Base-by-base conservation (phyloP, 2,329 filamentous ascomycete species). In the Metarhizium sp. region DNA sequence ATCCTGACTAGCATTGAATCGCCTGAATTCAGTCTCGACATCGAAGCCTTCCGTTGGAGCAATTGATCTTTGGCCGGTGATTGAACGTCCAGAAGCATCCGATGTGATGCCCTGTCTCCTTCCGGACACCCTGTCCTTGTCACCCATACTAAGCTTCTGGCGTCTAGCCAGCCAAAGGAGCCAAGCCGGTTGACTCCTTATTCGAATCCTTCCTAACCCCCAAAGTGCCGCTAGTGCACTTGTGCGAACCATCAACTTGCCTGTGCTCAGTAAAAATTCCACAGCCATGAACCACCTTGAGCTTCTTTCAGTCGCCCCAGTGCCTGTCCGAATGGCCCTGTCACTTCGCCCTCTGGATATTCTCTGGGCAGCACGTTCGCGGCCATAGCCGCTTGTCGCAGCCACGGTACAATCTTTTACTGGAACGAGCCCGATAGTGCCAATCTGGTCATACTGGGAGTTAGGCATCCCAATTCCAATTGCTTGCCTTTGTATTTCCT, bases 301-400 rank as follows among this genome's bases (percentile, higher is more conserved):
- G 62, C 87, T 88, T 54, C 90, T 79, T 66, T 94, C 90, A 14
- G 87, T 78, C 6, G 90, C 84, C 4, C 91, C 92, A 16, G 95
- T 85, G 0, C 90, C 90, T 51, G 85, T 81, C 50, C 78, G 73
- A 10, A 75, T 59, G 25, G 74, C 73, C 46, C 76, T 71, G 53
- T 77, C 77, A 43, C 69, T 67, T 47, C 71, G 73, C n/a, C 71
- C 73, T 58, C 78, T 78, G 6, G 71, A 67, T 0, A 80, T 66
- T 52, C 79, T 80, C 61, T 85, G 81, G 2, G 84, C 81, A 50
- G 85, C 86, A 57, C 86, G 81, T 67, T 92, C 88, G 53, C 84
- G 78, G 6, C 83, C 79, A 65, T 88, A 92, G 0, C 88, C 83
- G 59, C 75, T 85, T 1, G 74, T 66, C 2, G 72, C 72, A 36